Conservation (phyloP, 805 yeast species). For the Starmerella geochares region DNA sequence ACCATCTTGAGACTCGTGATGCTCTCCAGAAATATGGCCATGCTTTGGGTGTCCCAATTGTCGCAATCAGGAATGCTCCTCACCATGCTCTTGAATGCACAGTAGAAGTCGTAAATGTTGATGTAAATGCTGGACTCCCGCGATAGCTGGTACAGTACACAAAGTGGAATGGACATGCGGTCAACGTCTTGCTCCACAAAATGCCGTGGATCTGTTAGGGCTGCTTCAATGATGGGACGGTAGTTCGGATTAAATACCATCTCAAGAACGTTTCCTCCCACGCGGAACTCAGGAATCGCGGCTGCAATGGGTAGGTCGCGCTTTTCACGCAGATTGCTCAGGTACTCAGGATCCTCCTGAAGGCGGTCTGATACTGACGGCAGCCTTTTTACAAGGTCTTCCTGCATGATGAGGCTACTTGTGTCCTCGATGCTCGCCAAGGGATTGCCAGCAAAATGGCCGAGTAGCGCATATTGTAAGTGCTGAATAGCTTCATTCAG, state of each 20-base stretch:
- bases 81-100: slow-evolving; percentile 42
- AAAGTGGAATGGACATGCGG: slow-evolving; percentile 38
- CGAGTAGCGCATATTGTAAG: slow-evolving; percentile 30
- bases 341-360: neutral
- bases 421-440: slow-evolving; percentile 24
- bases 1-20: slow-evolving; percentile 58
- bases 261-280: slow-evolving; percentile 31
- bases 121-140: slow-evolving; percentile 67
- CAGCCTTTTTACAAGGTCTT: slow-evolving; percentile 21
- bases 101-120: slow-evolving; percentile 57
- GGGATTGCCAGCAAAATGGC: slow-evolving; percentile 34
- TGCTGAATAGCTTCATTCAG: slow-evolving; percentile 20
- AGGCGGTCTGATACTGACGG: slow-evolving; percentile 31
- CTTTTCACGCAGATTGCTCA: neutral
- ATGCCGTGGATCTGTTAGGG: slow-evolving; percentile 35
- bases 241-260: slow-evolving; percentile 38
- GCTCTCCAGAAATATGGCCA: slow-evolving; percentile 67
- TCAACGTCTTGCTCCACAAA: neutral
- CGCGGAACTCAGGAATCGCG: slow-evolving; percentile 39
- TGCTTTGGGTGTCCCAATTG: slow-evolving; percentile 50
- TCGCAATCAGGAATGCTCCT: slow-evolving; percentile 18
- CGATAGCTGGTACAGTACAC: slow-evolving; percentile 54
- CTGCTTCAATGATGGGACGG: slow-evolving; percentile 36
- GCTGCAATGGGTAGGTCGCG: slow-evolving; percentile 6
- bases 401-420: slow-evolving; percentile 18